Evolutionary conservation across 2,329 filamentous ascomycete species (phyloP).

Genomic region (Apiospora koreana): DNA sequence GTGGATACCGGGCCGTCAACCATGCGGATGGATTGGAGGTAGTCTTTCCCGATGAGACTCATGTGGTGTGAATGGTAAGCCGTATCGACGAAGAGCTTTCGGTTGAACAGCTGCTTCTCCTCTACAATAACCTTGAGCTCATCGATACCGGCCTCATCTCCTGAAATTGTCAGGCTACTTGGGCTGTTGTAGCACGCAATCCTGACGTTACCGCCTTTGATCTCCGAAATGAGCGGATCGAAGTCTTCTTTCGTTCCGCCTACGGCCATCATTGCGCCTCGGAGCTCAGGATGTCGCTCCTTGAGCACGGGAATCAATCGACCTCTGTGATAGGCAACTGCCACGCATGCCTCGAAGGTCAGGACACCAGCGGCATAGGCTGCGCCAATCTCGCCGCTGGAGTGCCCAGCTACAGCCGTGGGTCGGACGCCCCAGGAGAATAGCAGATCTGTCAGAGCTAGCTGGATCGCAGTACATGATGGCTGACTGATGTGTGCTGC

Average conservation of each 20-base stretch:
- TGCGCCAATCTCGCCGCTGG: conserved; percentile 41
- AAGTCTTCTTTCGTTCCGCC: conserved; percentile 45
- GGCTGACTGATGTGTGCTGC: conserved; percentile 34
- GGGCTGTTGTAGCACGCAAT: conserved; percentile 29
- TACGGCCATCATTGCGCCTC: conserved; percentile 56
- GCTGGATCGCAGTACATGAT: conserved; percentile 41
- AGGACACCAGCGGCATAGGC: conserved; percentile 49
- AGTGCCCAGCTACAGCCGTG: conserved; percentile 29
- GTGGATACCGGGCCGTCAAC: conserved; percentile 31
- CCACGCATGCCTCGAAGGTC: conserved; percentile 24
- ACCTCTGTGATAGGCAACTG: conserved; percentile 37
- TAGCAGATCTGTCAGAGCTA: conserved; percentile 40
- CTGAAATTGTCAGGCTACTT: conserved; percentile 25
- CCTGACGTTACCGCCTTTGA: conserved; percentile 27
- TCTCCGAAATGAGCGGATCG: conserved; percentile 38
- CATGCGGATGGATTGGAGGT: conserved; percentile 20
- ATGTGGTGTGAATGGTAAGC: conserved; percentile 29
- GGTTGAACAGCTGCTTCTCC: conserved; percentile 22
- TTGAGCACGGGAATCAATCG: conserved; percentile 41
- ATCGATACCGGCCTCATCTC: conserved; percentile 24
- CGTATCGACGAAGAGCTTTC: conserved; percentile 27
- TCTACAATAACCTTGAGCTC: conserved; percentile 22
- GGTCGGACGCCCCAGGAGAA: conserved; percentile 28
- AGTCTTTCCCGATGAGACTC: conserved; percentile 25
- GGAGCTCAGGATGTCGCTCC: conserved; percentile 36